phyloP scores from a whole-genome alignment of 192 early-diverging fungal genomes.

The Linnemannia schmuckeri region DNA sequence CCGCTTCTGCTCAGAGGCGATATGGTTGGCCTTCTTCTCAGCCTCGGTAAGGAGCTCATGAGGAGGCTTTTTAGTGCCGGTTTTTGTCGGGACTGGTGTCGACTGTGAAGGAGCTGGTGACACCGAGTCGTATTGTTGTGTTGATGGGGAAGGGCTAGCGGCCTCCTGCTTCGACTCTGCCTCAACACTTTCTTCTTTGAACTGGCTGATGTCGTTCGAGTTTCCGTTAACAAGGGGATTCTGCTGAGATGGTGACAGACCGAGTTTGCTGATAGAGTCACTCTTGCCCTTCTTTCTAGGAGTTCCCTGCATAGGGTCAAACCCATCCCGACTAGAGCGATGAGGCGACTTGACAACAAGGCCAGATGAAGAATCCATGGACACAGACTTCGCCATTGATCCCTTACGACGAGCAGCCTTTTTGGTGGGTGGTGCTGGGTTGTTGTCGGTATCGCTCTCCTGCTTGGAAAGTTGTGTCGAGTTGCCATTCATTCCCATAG shows the following conservation, averaged over 20 bases:
- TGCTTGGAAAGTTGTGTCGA: constrained; percentile 13
- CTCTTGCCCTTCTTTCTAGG: not conserved
- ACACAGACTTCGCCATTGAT: constrained; percentile 19
- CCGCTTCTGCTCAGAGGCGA: constrained; percentile 92
- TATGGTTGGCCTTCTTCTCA: constrained; percentile 93
- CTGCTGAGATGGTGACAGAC: not conserved
- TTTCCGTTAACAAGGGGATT: not conserved
- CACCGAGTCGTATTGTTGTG: constrained; percentile 9
- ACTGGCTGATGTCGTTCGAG: not conserved
- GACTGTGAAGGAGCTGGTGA: constrained; percentile 10
- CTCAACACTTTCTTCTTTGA: constrained; percentile 14
- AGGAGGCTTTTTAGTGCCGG: constrained; percentile 45
- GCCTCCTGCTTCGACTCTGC: not conserved
- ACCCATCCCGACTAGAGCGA: constrained; percentile 25
- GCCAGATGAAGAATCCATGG: constrained; percentile 23
- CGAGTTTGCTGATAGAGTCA: not conserved
- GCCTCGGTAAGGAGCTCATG: constrained; percentile 85
- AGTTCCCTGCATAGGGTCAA: constrained; percentile 14
- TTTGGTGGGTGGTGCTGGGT: constrained; percentile 3
- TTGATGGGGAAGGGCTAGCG: not conserved
- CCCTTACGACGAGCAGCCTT: constrained; percentile 27
- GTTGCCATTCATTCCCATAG: not conserved
- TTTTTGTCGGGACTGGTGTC: constrained; percentile 2
- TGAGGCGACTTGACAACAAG: constrained; percentile 27
- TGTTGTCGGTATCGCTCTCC: constrained; percentile 22